Percentiles rank a stretch among this genome's conserved stretches.
Conservation (phyloP, 2,329 filamentous ascomycete species). For the Nectriaceae sp. region DNA sequence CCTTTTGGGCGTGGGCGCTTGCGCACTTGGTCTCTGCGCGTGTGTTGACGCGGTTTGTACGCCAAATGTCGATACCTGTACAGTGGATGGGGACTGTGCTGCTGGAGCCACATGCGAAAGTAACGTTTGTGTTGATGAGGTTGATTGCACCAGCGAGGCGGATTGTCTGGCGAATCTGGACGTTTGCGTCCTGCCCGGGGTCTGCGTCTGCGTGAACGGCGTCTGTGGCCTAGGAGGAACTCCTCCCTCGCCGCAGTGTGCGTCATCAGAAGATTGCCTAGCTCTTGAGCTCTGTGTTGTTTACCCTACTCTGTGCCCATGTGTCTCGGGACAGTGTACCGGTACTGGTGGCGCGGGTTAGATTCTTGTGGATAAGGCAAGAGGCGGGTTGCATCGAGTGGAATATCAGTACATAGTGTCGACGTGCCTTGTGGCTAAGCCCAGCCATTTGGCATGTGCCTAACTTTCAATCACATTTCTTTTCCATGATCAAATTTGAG, state of each 20-base stretch:
- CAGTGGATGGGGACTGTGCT: slow-evolving; percentile 3
- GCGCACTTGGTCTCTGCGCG: slow-evolving; percentile 13
- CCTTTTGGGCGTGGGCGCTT: no score
- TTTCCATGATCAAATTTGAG: no score
- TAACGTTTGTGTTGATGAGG: slow-evolving; percentile 11
- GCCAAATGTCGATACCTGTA: slow-evolving; percentile 5
- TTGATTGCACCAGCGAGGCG: background rate
- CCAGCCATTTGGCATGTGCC: no score
- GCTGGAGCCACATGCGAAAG: slow-evolving; percentile 9
- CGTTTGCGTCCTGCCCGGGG: slow-evolving; percentile 9
- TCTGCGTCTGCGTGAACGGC: slow-evolving; percentile 17
- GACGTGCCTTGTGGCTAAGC: no score
- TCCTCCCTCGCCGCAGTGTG: slow-evolving; percentile 1
- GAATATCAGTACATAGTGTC: no score
- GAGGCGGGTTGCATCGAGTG: no score
- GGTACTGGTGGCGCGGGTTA: no score
- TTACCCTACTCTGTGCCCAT: background rate
- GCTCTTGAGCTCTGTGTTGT: background rate
- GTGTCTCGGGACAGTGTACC: background rate
- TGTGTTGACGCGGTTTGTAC: slow-evolving; percentile 14
- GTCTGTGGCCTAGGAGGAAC: slow-evolving; percentile 11
- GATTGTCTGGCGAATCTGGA: slow-evolving; percentile 11
- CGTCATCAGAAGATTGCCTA: background rate
- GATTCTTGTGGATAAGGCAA: no score
- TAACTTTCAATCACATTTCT: no score